Evolutionary conservation across 805 yeast genomes (phyloP).

Genomic region (Saturnispora dispora): DNA sequence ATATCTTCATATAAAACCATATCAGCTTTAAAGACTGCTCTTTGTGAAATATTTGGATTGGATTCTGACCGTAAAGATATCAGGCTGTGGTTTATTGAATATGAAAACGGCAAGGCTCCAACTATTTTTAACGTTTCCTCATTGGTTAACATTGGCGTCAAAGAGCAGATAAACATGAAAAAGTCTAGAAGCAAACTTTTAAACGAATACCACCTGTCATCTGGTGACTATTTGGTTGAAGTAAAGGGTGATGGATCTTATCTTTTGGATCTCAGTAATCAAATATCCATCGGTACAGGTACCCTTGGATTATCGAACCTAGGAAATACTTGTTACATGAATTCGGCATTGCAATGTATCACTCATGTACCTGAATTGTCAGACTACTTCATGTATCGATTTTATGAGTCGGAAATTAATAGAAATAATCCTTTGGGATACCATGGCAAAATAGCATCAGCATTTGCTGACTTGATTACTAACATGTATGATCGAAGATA

Average conservation of each 20-base stretch:
- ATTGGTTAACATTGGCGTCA: constrained; percentile 13
- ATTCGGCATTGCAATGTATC: constrained; percentile 85
- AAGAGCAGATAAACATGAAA: constrained; percentile 17
- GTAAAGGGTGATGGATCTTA: constrained; percentile 20
- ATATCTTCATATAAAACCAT: constrained; percentile 28
- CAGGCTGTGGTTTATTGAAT: constrained; percentile 23
- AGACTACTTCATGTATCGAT: constrained; percentile 58
- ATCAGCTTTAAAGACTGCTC: constrained; percentile 19
- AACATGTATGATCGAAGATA: constrained; percentile 38
- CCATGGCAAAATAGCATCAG: constrained; percentile 68
- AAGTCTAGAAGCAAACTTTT: constrained; percentile 10
- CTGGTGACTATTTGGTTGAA: constrained; percentile 21
- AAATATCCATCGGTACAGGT: constrained; percentile 33
- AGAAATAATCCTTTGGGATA: constrained; percentile 75
- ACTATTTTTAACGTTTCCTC: constrained; percentile 15
- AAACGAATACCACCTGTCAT: constrained; percentile 8
- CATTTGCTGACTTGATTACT: constrained; percentile 64
- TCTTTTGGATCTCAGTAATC: constrained; percentile 18
- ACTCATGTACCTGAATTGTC: constrained; percentile 78
- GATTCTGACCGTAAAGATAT: constrained; percentile 7
- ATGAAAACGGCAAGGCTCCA: constrained; percentile 12
- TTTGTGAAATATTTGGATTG: constrained; percentile 18
- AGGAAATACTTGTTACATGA: constrained; percentile 93
- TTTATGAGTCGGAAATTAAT: constrained; percentile 61
- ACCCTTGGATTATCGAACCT: constrained; percentile 55